Percentiles rank a stretch among this genome's conserved stretches.
Evolutionary conservation across 306 rosid genomes (phyloP).

Genomic region (Rubus idaeus): DNA sequence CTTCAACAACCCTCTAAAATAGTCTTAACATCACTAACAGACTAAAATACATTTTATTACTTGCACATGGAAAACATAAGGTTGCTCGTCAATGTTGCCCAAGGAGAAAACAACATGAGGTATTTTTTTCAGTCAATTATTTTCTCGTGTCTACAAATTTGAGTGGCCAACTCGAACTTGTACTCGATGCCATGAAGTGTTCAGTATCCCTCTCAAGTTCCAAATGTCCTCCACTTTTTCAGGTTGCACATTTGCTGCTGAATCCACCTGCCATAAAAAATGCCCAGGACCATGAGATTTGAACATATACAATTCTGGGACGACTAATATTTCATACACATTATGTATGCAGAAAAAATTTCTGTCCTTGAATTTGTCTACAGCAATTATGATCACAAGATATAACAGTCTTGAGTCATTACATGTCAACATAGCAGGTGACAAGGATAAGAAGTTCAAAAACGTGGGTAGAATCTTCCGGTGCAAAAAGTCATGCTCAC

Average conservation of each 20-base stretch:
- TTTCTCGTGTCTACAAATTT: slow-evolving; percentile 38
- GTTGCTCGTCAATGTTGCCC: not conserved
- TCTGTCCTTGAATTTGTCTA: not conserved
- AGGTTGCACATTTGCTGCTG: slow-evolving; percentile 88
- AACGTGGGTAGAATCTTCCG: not conserved
- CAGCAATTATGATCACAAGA: not conserved
- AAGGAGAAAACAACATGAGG: not conserved
- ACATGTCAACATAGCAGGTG: not conserved
- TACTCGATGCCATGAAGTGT: slow-evolving; percentile 91
- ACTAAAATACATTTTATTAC: not conserved
- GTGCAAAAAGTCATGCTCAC: slow-evolving; percentile 9
- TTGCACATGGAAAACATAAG: not conserved
- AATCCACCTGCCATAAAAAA: slow-evolving; percentile 65
- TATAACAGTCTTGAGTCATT: not conserved
- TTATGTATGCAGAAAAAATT: not conserved
- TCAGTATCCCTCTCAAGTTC: slow-evolving; percentile 91
- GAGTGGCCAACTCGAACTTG: slow-evolving; percentile 72
- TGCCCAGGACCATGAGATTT: not conserved
- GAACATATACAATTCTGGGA: not conserved
- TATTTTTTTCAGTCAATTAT: not conserved
- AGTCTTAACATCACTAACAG: not conserved
- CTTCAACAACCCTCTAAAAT: not conserved
- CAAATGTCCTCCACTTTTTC: slow-evolving; percentile 77
- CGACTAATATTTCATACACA: not conserved
- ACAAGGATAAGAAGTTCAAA: slow-evolving; percentile 2